Evolutionary conservation across 306 rosid genomes (phyloP).

Genomic region (Begonia fuchsioides): DNA sequence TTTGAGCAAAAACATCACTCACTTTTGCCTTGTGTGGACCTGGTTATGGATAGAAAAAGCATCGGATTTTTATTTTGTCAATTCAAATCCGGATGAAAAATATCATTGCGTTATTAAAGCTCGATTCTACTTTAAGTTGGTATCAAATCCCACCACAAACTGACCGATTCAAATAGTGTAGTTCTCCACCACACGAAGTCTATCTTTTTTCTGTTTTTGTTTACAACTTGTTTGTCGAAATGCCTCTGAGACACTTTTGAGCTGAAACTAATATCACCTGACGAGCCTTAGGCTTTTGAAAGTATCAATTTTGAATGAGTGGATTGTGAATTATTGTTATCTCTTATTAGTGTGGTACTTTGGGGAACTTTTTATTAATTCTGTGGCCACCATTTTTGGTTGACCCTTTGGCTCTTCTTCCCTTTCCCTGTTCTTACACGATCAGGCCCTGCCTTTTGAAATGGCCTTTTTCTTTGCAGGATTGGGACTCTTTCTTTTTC

Average conservation of each 20-base stretch:
- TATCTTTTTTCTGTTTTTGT: slow-evolving; percentile 8
- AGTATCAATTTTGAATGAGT: slow-evolving; percentile 2
- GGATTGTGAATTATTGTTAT: slow-evolving; percentile 14
- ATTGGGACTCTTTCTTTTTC: too few species aligned
- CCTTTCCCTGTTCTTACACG: slow-evolving; percentile 1
- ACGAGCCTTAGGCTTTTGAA: neutral
- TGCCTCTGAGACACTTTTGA: slow-evolving; percentile 5
- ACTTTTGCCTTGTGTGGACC: slow-evolving; percentile 14
- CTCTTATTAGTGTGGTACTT: slow-evolving; percentile 16
- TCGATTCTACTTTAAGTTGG: slow-evolving; percentile 1
- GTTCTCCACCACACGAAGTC: neutral
- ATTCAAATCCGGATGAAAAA: slow-evolving; percentile 7
- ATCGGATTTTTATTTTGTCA: slow-evolving; percentile 4
- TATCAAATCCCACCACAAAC: neutral
- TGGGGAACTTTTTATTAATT: slow-evolving; percentile 9
- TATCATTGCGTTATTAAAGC: slow-evolving; percentile 2
- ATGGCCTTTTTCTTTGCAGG: neutral
- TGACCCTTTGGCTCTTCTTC: slow-evolving; percentile 11
- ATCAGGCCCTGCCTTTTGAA: slow-evolving; percentile 2
- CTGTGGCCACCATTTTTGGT: slow-evolving; percentile 10
- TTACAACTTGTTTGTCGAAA: slow-evolving; percentile 5
- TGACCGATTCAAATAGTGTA: neutral
- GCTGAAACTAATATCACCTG: neutral
- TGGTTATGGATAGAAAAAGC: slow-evolving; percentile 9
- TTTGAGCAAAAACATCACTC: slow-evolving; percentile 18